Evolutionary conservation across 345 rosid species (phyloP), one percentile per base, ranked within the genome.

Genomic region (Brassica incana): DNA sequence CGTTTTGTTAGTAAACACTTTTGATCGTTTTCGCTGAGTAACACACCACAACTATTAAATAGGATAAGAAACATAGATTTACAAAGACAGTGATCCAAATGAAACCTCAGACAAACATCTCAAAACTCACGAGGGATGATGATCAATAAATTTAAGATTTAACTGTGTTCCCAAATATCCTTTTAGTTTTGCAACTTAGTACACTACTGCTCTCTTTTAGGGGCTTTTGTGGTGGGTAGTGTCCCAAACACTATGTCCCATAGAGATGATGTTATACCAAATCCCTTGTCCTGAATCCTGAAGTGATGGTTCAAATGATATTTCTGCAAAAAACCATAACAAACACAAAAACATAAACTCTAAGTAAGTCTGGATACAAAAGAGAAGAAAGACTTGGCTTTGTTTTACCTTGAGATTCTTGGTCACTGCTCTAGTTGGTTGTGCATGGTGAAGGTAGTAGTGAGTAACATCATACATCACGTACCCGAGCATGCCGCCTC

Each of bases 301-400:
- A 91, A 93, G 88, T 95, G 99, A 85, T 95, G 99, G 71, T 93
- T 95, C 82, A 95, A 72, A 87, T 95, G 98, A 78, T 93, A 93
- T 82, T 88, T 95, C 99, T 93, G 91, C 85, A 84, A 0, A 74
- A 11, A 11, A 63, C 40, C 23, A 65, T 7, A 0, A 8, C 9
- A 5, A 2, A 64, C 5, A 50, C 4, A 50, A 50, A 50, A 50
- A 50, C 56, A 50, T 50, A 50, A 50, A 50, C 18, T 45, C 56
- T 12, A 7, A 14, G 7, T 14, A 14, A 50, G 56, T 6, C 6
- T 1, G 29, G 72, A 67, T 14, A 58, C 43, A 67, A 58, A 14
- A 59, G 60, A 61, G 9, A 48, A 5, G 59, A 54, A 54, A 54
- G 9, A 0, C 4, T 16, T 16, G 23, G 60, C 56, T 8, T 33